Evolutionary conservation across 345 rosid genomes (phyloP), one percentile per base, ranked within the genome.

Genomic region (Carallia pectinifolia): DNA sequence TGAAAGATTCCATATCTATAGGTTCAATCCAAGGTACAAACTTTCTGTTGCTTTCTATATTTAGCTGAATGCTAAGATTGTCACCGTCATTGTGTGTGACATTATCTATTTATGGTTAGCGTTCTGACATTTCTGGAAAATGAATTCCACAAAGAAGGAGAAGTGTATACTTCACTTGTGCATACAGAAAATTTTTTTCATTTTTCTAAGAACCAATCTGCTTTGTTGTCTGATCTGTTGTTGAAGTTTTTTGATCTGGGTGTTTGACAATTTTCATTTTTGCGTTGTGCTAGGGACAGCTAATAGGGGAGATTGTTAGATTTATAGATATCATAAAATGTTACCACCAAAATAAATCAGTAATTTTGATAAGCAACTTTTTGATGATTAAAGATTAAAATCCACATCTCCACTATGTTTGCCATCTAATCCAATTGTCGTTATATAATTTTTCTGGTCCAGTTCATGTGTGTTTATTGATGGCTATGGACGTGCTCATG

Each of bases 381-480:
- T 33, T 33, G 34, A 33, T 33, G 34, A 33, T 33, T 4, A 0
- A 33, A 33, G 34, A 33, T 33, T 33, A 33, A 33, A 33, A 44
- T 44, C 48, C 48, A 9, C 48, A 40, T 40, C 13, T 40, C 48
- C 4, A 2, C 13, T 4, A 12, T 12, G 50, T 44, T 44, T 13
- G 50, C 50, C 13, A 12, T 44, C 50, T 44, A 10, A 12, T 12
- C 17, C 1, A 44, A 44, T 44, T 13, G 50, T 44, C 50, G 1
- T 44, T 12, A 3, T 10, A 44, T 13, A 27, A 27, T 5, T 19
- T 77, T 31, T 66, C 48, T 44, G 4, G 12, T 80, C 68, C 79
- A 88, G 99, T 72, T 85, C 97, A 65, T 92, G 92, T 72, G 82
- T 81, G 91, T 85, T 81, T 70, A 64, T 90, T 58, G 87, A 87